Evolutionary conservation across 768 basidiomycete species (phyloP).

Genomic region (Pisolithus tinctorius): DNA sequence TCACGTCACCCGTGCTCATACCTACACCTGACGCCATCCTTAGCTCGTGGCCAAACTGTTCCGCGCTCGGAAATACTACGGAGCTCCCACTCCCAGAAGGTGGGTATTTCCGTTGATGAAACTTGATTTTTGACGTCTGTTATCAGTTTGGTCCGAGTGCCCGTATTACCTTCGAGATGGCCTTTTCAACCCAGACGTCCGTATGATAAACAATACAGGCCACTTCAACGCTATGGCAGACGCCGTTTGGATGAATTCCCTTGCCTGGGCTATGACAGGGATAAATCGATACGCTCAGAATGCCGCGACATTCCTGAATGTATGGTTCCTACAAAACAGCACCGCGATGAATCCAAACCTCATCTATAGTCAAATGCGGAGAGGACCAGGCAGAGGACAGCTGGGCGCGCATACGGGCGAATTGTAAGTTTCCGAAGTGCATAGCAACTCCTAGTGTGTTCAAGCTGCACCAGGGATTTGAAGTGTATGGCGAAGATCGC

Average conservation of each 20-base stretch:
- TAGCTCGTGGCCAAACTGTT: conserved; percentile 63
- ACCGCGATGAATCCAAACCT: conserved; percentile 64
- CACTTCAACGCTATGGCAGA: conserved; percentile 50
- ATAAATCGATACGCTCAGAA: conserved; percentile 35
- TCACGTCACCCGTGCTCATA: not conserved
- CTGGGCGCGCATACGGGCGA: conserved; percentile 45
- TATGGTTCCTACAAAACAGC: conserved; percentile 53
- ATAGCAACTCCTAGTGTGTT: not conserved
- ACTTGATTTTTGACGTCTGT: not conserved
- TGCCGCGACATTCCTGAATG: conserved; percentile 39
- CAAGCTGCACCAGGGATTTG: conserved; percentile 37
- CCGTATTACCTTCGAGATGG: conserved; percentile 53
- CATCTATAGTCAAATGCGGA: conserved; percentile 45
- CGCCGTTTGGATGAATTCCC: conserved; percentile 53
- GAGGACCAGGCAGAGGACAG: conserved; percentile 15
- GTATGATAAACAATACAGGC: conserved; percentile 48
- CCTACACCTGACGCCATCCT: not conserved
- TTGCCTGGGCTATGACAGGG: conserved; percentile 46
- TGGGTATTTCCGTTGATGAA: conserved; percentile 12
- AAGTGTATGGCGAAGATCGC: conserved; percentile 53
- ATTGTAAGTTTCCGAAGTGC: conserved; percentile 33
- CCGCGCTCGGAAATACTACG: conserved; percentile 50
- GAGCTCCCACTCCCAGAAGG: conserved; percentile 47
- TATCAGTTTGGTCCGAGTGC: conserved; percentile 51
- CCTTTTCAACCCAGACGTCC: conserved; percentile 57